Evolutionary conservation across 345 rosid genomes (phyloP), one percentile per base, ranked within the genome.

Genomic region (Citrus glauca): DNA sequence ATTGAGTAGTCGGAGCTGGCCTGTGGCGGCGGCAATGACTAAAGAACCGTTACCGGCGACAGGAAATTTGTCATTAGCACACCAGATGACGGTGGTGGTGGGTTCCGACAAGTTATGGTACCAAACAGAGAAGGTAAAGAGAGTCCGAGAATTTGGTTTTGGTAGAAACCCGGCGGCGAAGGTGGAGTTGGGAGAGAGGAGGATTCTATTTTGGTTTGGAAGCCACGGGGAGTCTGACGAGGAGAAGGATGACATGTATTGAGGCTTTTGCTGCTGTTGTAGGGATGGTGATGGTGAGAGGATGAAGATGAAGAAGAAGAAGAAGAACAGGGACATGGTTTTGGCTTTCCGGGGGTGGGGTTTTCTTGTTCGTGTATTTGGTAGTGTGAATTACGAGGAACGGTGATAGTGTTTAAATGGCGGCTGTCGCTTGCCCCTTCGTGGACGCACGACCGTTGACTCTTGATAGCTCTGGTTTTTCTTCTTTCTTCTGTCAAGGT

Each of bases 101-200:
- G 25, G 13, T 22, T 16, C 61, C 20, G 86, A 35, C 50, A 82
- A 77, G 62, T 84, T 81, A 81, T 75, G 1, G 77, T 81, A 87
- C 89, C 91, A 89, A 69, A 91, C 35, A 7, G 90, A 88, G 89
- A 91, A 91, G 77, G 64, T 76, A 62, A 74, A 87, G 35, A 4
- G 83, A 79, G 65, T 77, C 40, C 4, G 38, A 28, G 85, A 82
- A 56, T 63, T 22, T 74, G 78, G 22, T 3, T 48, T 14, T 30
- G 53, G 71, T 25, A 0, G 77, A 77, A 91, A 91, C 6, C 91
- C 91, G 33, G 95, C 93, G 25, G 91, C 89, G 74, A 91, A 91
- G 79, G 50, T 60, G 69, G 88, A 80, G 42, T 84, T 85, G 66
- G 71, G 81, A 20, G 95, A 91, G 80, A 81, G 53, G 56, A 91